Percentiles rank a stretch among this genome's conserved stretches.
These are phyloP conservation scores for Phytophthora palmivora DNA, from an alignment of 352 stramenopile species.

Conservation along the genomic window DNA sequence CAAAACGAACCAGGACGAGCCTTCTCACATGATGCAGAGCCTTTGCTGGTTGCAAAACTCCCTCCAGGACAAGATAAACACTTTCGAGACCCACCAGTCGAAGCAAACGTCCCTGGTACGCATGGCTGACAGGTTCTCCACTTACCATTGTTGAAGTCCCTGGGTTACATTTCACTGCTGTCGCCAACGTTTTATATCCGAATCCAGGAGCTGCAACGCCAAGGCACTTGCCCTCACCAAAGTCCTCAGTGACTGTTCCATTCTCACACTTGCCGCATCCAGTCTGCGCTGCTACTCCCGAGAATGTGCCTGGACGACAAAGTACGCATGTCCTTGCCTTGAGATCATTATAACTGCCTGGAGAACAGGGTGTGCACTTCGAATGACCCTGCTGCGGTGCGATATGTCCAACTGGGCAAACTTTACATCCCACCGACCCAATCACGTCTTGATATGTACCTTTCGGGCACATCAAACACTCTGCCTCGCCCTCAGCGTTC, in stretches of 20 bases:
- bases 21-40: constrained; percentile 36
- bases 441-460: constrained; percentile 44
- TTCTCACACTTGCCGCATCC: constrained; percentile 41
- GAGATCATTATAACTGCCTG: constrained; percentile 50
- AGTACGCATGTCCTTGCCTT: constrained; percentile 33
- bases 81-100: constrained; percentile 2
- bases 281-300: constrained; percentile 20
- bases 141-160: constrained; percentile 46
- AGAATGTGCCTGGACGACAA: constrained; percentile 49
- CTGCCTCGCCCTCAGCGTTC: constrained; percentile 41
- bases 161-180: constrained; percentile 32
- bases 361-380: constrained; percentile 45
- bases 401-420: constrained; percentile 50
- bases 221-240: constrained; percentile 38
- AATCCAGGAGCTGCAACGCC: constrained; percentile 24
- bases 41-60: constrained; percentile 36
- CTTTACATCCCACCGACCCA: constrained; percentile 37
- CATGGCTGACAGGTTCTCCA: constrained; percentile 43
- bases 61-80: constrained; percentile 46
- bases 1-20: constrained; percentile 45
- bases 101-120: constrained; percentile 37
- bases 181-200: constrained; percentile 14
- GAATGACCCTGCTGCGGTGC: constrained; percentile 42
- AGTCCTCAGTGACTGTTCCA: constrained; percentile 41
- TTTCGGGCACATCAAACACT: constrained; percentile 56